Base-by-base conservation (phyloP, 805 yeast species). In the Metschnikowia reukaufii region DNA sequence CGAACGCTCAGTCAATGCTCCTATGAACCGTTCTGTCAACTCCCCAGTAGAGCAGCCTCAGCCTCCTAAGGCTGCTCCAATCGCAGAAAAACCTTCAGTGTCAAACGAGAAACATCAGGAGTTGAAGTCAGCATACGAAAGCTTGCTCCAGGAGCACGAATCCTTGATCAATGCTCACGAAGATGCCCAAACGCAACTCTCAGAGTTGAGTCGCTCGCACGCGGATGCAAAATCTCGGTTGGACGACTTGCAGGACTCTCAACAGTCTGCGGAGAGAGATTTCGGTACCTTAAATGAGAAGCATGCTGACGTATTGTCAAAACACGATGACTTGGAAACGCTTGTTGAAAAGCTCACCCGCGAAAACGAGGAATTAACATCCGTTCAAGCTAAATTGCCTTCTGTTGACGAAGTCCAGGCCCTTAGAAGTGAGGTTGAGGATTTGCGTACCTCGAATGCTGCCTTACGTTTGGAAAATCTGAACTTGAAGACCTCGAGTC, bases 381-480 rank as follows among this genome's bases (percentile, higher is more conserved):
- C 46, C 6, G 45, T 41, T 6, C 21, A 25, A 7, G 42, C 41
- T 3, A 19, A 25, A 2, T n/a, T 42, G 32, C 45, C 50, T 2
- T 30, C 52, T 2, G 36, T 27, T 4, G 54, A 39, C n/a, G 47
- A 48, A 16, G 6, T 29, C 16, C 23, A 23, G 31, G 29, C 33
- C 20, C 47, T 53, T 9, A 48, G 44, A 17, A 25, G 39, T 6
- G 72, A 70, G 30, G 45, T 63, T 21, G 70, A 67, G 27, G 42
- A 54, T 9, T 54, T 69, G 45, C 68, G 65, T 39, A 39, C 68
- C 4, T 45, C 60, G 6, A 63, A 59, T 40, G 68, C 74, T 4
- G 60, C 67, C 16, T 63, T 72, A 38, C 58, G 71, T 38, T 60
- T 69, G 39, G 76, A 71, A 44, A 68, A 66, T 44, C 70, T 68